Conservation (phyloP, 2,329 filamentous ascomycete species). For the Apiospora aurea region DNA sequence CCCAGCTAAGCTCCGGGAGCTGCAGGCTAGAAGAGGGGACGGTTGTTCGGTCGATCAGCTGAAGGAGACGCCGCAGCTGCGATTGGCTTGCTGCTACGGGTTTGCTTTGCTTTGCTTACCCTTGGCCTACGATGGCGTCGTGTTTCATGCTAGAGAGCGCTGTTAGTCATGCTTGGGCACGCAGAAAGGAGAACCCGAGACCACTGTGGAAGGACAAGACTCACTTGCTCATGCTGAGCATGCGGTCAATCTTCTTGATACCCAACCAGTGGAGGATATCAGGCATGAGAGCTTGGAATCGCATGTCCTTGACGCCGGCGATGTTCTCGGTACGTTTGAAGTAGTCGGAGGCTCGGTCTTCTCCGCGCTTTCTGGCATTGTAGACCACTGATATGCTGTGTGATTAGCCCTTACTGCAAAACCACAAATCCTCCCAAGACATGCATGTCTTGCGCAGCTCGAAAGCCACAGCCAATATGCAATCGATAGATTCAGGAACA, state of each 20-base stretch:
- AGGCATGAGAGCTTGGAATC: constrained; percentile 97
- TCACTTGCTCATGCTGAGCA: constrained; percentile 98
- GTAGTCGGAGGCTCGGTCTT: constrained; percentile 86
- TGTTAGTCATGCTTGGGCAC: background rate
- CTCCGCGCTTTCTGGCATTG: constrained; percentile 81
- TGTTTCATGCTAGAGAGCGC: constrained; percentile 76
- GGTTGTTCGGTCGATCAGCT: constrained; percentile 9
- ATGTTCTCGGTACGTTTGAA: constrained; percentile 99
- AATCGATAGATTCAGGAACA: background rate
- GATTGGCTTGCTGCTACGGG: constrained; percentile 28
- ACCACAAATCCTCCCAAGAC: background rate
- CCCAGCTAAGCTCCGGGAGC: constrained; percentile 5
- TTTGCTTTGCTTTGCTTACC: constrained; percentile 56
- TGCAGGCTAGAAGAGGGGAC: constrained; percentile 27
- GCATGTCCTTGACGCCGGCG: constrained; percentile 95
- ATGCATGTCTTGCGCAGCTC: background rate
- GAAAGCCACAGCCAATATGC: background rate
- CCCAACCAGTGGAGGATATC: constrained; percentile 98
- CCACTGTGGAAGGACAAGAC: constrained; percentile 39
- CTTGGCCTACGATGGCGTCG: constrained; percentile 85
- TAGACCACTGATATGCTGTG: constrained; percentile 61
- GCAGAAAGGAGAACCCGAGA: background rate
- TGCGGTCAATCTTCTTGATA: constrained; percentile 97
- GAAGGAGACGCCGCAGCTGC: background rate
- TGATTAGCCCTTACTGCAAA: background rate